Conservation (phyloP, 1,139 yeast genomes). For the Suhomyces ambrosiae region DNA sequence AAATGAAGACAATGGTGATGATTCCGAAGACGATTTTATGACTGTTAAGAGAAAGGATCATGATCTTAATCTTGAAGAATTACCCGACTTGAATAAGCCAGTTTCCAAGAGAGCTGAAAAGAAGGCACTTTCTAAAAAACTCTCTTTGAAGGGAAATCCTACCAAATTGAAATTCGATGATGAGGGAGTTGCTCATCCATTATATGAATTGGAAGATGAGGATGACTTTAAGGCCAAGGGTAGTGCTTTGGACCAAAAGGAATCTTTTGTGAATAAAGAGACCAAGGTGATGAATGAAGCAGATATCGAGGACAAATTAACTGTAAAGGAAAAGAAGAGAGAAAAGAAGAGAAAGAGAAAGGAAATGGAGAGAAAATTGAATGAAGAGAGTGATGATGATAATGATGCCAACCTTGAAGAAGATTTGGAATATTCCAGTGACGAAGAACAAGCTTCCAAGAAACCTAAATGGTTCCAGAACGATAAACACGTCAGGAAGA, state of each 20-base stretch:
- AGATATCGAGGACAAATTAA: constrained; percentile 75
- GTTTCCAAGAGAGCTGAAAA: constrained; percentile 87
- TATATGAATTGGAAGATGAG: constrained; percentile 89
- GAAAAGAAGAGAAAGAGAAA: constrained; percentile 90
- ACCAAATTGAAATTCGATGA: constrained; percentile 87
- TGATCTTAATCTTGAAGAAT: constrained; percentile 60
- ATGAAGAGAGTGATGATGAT: constrained; percentile 46
- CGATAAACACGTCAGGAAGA: constrained; percentile 26
- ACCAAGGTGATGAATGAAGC: constrained; percentile 64
- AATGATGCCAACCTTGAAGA: constrained; percentile 40
- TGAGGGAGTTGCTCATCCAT: constrained; percentile 87
- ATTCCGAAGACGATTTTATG: constrained; percentile 69
- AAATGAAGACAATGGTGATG: constrained; percentile 47
- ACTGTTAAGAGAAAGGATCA: constrained; percentile 78
- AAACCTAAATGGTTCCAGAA: constrained; percentile 65
- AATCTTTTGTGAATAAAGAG: constrained; percentile 67
- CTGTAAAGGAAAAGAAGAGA: constrained; percentile 79
- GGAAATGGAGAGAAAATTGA: constrained; percentile 64
- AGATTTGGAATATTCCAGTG: constrained; percentile 47
- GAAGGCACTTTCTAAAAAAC: constrained; percentile 85
- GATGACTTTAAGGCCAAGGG: constrained; percentile 82
- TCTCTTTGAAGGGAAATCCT: constrained; percentile 69
- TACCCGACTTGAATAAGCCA: constrained; percentile 61
- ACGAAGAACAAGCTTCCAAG: constrained; percentile 51
- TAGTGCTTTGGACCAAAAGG: constrained; percentile 68